These are phyloP conservation scores for Suillus luteus DNA, from an alignment of 768 basidiomycete genomes.

Conservation along the genomic window DNA sequence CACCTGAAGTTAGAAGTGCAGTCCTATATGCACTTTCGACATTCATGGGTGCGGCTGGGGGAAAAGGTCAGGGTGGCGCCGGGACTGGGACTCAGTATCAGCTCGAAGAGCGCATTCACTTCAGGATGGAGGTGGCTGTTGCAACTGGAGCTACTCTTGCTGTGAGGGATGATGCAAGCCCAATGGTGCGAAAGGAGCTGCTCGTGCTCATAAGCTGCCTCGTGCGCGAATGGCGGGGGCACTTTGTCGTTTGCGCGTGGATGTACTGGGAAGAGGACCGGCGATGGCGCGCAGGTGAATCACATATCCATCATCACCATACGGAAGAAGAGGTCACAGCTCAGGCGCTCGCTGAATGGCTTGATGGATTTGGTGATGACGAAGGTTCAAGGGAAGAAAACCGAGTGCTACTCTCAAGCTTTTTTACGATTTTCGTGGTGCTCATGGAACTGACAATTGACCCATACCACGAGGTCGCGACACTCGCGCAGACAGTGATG, in stretches of 20 bases:
- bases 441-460: constrained; percentile 91
- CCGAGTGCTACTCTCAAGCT: constrained; percentile 82
- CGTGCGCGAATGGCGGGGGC: constrained; percentile 95
- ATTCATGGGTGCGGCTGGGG: constrained; percentile 88
- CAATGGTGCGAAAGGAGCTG: constrained; percentile 94
- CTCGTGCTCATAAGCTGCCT: constrained; percentile 89
- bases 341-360: constrained; percentile 77
- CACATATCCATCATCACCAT: constrained; percentile 32
- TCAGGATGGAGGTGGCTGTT: constrained; percentile 89
- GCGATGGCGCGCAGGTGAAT: constrained; percentile 50
- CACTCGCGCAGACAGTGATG: constrained; percentile 85
- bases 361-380: constrained; percentile 67
- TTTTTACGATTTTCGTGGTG: constrained; percentile 89
- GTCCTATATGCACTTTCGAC: constrained; percentile 91
- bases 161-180: constrained; percentile 92
- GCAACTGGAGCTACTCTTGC: constrained; percentile 87
- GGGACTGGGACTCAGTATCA: constrained; percentile 82
- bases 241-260: constrained; percentile 97
- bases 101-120: constrained; percentile 75
- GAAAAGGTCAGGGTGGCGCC: constrained; percentile 78
- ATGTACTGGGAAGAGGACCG: constrained; percentile 92
- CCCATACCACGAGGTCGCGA: constrained; percentile 90
- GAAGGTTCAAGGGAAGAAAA: constrained; percentile 74
- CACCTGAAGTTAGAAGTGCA: constrained; percentile 91
- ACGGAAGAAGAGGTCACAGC: constrained; percentile 71